These are phyloP conservation scores for Aspergillus sp. DNA, from an alignment of 2,329 filamentous ascomycete species.

Conservation along the genomic window DNA sequence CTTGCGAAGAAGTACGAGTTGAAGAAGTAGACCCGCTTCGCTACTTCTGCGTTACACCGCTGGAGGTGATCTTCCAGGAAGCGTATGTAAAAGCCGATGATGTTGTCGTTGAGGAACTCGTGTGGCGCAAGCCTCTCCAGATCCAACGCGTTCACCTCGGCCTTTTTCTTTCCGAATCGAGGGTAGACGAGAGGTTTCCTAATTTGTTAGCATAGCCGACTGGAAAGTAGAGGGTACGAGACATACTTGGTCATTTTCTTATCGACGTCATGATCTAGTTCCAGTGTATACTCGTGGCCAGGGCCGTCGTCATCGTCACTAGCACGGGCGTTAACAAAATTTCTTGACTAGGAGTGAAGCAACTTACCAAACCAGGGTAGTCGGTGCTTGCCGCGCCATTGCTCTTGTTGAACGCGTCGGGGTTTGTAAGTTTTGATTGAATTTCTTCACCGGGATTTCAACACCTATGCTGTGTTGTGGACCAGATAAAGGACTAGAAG, in stretches of 20 bases:
- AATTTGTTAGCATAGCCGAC: slow-evolving; percentile 1
- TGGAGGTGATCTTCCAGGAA: slow-evolving; percentile 66
- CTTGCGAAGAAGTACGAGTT: slow-evolving; percentile 90
- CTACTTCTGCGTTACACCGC: slow-evolving; percentile 53
- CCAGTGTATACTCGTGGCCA: slow-evolving; percentile 13
- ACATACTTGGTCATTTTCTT: slow-evolving; percentile 27
- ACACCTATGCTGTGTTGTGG: slow-evolving; percentile 11
- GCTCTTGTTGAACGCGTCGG: slow-evolving; percentile 32
- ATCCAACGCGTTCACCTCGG: slow-evolving; percentile 45
- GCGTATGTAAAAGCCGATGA: slow-evolving; percentile 84
- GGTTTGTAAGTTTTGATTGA: slow-evolving; percentile 6
- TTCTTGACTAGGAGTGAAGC: background rate
- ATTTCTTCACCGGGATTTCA: slow-evolving; percentile 33
- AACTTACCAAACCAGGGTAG: slow-evolving; percentile 22
- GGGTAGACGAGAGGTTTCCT: slow-evolving; percentile 46
- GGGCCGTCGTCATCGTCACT: slow-evolving; percentile 20
- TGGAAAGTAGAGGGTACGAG: background rate
- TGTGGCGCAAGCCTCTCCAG: slow-evolving; percentile 75
- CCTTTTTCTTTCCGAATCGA: slow-evolving; percentile 46
- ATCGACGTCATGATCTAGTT: slow-evolving; percentile 6
- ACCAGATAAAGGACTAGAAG: slow-evolving; percentile 12
- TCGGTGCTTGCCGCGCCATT: slow-evolving; percentile 23
- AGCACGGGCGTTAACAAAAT: slow-evolving; percentile 2
- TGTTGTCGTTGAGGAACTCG: slow-evolving; percentile 87
- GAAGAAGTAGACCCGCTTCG: slow-evolving; percentile 76